Conservation (phyloP, 306 rosid genomes). For the Lupinus albus region DNA sequence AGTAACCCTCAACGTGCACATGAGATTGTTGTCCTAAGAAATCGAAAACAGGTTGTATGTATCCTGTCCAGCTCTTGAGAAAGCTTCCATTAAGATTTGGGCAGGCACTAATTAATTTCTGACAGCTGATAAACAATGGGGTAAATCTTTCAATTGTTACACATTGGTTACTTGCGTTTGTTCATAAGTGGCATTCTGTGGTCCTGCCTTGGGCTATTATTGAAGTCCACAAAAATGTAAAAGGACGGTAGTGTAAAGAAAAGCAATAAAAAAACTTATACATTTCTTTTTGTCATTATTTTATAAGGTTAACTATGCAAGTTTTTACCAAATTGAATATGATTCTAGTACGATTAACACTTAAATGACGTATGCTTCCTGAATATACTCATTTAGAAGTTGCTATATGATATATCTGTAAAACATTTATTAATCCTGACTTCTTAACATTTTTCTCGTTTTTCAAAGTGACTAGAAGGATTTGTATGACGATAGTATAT, state of each 20-base stretch:
- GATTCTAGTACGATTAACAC: constrained; percentile 19
- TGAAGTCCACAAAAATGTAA: constrained; percentile 65
- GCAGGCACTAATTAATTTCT: constrained; percentile 56
- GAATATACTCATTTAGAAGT: too few species aligned
- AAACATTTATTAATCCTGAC: too few species aligned
- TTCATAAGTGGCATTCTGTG: constrained; percentile 51
- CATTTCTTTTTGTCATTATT: constrained; percentile 58
- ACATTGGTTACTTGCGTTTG: constrained; percentile 45
- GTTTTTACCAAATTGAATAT: constrained; percentile 32
- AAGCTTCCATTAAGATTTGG: constrained; percentile 77
- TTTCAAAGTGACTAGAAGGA: too few species aligned
- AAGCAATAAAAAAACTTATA: constrained; percentile 35
- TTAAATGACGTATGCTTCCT: too few species aligned
- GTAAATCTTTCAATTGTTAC: constrained; percentile 70
- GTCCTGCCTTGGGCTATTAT: constrained; percentile 61
- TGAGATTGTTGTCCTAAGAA: constrained; percentile 52
- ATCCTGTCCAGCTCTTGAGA: constrained; percentile 56
- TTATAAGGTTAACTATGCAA: constrained; percentile 31
- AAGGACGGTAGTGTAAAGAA: constrained; percentile 50
- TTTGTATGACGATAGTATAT: too few species aligned
- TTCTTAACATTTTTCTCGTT: too few species aligned
- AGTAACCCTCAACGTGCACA: constrained; percentile 47
- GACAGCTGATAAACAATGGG: constrained; percentile 78
- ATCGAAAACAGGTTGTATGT: constrained; percentile 49
- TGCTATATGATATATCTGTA: too few species aligned